Evolutionary conservation across 1,284 basidiomycete genomes (phyloP).

Genomic region (Cerioporus squamosus): DNA sequence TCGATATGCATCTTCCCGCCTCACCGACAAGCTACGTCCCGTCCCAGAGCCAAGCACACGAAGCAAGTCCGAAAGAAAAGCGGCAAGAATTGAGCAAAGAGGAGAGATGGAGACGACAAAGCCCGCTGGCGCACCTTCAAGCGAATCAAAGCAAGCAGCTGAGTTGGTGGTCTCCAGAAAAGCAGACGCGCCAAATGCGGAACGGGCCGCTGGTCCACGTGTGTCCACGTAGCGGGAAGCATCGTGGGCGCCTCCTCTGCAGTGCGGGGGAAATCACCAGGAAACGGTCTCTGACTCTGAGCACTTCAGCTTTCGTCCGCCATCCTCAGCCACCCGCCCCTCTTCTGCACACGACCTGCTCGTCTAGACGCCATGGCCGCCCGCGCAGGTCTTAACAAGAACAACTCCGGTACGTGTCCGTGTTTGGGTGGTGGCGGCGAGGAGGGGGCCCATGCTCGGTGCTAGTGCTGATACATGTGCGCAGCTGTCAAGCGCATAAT

Average conservation of each 20-base stretch:
- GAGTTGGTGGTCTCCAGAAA: slow-evolving; percentile 10
- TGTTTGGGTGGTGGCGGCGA: background rate
- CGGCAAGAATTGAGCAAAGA: background rate
- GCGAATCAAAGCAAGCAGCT: too few relatives aligned
- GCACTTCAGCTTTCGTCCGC: background rate
- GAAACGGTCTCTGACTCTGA: slow-evolving; percentile 10
- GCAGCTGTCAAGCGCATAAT: slow-evolving; percentile 92
- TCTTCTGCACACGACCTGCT: slow-evolving; percentile 14
- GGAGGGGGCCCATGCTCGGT: background rate
- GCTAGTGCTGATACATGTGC: slow-evolving; percentile 7
- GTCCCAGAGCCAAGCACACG: background rate
- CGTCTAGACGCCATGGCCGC: slow-evolving; percentile 35
- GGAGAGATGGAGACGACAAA: background rate
- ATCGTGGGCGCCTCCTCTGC: slow-evolving; percentile 13
- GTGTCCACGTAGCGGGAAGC: slow-evolving; percentile 25
- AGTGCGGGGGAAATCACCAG: slow-evolving; percentile 17
- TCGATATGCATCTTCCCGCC: slow-evolving; percentile 64
- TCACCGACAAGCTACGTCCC: slow-evolving; percentile 8
- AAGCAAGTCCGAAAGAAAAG: background rate
- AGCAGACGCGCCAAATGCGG: slow-evolving; percentile 1
- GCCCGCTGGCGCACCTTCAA: background rate
- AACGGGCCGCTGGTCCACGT: slow-evolving; percentile 17
- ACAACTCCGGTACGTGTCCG: slow-evolving; percentile 70
- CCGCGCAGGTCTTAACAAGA: slow-evolving; percentile 70
- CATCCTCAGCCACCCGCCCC: slow-evolving; percentile 4